Evolutionary conservation across 371 early-diverging fungal species (phyloP).

Genomic region (Dentiscutata heterogama): DNA sequence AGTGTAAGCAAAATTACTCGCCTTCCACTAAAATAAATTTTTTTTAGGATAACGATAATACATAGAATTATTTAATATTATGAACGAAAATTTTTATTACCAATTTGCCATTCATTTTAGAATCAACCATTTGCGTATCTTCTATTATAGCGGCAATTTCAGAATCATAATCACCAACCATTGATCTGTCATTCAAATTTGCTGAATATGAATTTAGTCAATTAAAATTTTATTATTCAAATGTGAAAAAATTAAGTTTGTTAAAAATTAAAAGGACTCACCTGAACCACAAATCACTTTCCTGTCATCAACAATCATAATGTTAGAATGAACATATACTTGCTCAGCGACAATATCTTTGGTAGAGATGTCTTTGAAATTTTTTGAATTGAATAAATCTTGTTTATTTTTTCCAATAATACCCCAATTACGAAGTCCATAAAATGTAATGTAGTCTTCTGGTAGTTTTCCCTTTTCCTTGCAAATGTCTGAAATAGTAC

Average conservation of each 20-base stretch:
- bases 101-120: slow-evolving; percentile 77
- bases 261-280: slow-evolving; percentile 45
- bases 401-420: too few relatives aligned
- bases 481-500: slow-evolving; percentile 69
- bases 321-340: slow-evolving; percentile 92
- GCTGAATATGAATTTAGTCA: slow-evolving; percentile 53
- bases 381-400: too few relatives aligned
- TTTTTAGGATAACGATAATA: not conserved
- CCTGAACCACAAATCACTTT: slow-evolving; percentile 86
- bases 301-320: slow-evolving; percentile 92
- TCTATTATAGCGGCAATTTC: slow-evolving; percentile 91
- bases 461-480: slow-evolving; percentile 62
- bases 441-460: slow-evolving; percentile 77
- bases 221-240: not conserved
- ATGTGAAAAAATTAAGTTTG: not conserved
- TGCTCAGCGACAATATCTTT: slow-evolving; percentile 80
- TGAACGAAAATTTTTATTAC: slow-evolving; percentile 51
- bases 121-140: slow-evolving; percentile 75
- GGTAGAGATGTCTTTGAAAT: too few relatives aligned
- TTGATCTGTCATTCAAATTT: slow-evolving; percentile 92
- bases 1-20: slow-evolving; percentile 77
- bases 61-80: not conserved
- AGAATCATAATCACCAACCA: slow-evolving; percentile 89
- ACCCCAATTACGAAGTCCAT: slow-evolving; percentile 63
- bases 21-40: slow-evolving; percentile 65